Evolutionary conservation across 148 eudicot species (phyloP), one percentile per base, ranked within the genome.

Genomic region (Vaccinium corymbosum): DNA sequence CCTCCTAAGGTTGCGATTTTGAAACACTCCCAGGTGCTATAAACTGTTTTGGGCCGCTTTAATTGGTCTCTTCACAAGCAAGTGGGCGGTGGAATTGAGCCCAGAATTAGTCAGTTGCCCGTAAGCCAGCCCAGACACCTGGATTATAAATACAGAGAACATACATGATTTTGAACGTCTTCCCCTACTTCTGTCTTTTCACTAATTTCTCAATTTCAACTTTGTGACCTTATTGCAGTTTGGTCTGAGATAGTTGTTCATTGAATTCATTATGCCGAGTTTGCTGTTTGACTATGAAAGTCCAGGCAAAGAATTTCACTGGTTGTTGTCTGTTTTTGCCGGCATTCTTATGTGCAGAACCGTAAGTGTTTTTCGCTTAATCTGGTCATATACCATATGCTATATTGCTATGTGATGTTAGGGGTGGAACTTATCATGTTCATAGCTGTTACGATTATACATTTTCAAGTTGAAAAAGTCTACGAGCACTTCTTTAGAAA

Each of bases 281-380:
- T 81, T 81, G 22, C 20, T 13, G 19, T 66, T 66, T 25, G 80
- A 79, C 12, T 80, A 80, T 61, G 49, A 50, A 4, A 51, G 59
- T 76, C 35, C 76, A 11, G 56, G 68, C 64, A 85, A 50, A 51
- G 87, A 81, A 64, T 27, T 52, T 51, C 22, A 51, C 66, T 81
- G 84, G 84, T 64, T 85, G 77, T 12, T 85, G 46, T 81, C 87
- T 16, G 74, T 59, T n/a, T 50, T 85, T 62, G 68, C 76, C 11
- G 87, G 87, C 84, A 64, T 85, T 76, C 19, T 76, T 49, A 81
- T 81, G 87, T 85, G 84, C 77, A 81, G 42, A 76, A 81, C 70
- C 42, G 87, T 85, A 62, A 85, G 87, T 76, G 16, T 56, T 38
- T 68, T 20, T 16, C 0, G 14, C 29, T 53, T 17, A 13, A 49